A percentile compares a stretch with the other conserved stretches of the same genome.
phyloP scores from a whole-genome alignment of 352 stramenopile species.

The Globisporangium emineosum region DNA sequence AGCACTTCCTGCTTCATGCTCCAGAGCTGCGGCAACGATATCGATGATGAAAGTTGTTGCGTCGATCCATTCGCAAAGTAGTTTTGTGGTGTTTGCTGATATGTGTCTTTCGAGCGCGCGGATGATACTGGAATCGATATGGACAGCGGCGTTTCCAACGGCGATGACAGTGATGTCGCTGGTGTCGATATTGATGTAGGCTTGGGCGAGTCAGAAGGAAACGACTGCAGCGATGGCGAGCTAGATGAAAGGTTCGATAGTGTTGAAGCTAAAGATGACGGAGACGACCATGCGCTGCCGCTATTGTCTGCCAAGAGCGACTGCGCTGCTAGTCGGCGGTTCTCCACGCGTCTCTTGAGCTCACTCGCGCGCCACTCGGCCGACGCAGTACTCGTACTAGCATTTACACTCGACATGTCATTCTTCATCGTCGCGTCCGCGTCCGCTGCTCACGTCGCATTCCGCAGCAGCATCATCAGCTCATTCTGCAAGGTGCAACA shows the following conservation, averaged over 20 bases:
- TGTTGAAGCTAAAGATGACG: not conserved
- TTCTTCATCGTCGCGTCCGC: conserved; percentile 1
- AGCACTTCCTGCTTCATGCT: conserved; percentile 41
- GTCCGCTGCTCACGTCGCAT: not conserved
- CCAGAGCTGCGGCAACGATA: conserved; percentile 36
- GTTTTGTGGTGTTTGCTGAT: not conserved
- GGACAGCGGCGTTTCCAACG: conserved; percentile 1
- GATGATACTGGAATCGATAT: conserved; percentile 7
- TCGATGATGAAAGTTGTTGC: not conserved
- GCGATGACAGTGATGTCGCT: not conserved
- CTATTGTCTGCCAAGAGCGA: conserved; percentile 5
- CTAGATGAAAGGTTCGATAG: not conserved
- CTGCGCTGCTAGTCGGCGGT: conserved; percentile 26
- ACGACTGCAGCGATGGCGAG: not conserved
- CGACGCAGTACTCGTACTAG: not conserved
- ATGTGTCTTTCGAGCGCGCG: not conserved
- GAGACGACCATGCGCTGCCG: not conserved
- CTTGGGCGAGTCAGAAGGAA: not conserved
- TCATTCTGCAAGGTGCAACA: not conserved
- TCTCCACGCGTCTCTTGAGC: conserved; percentile 44
- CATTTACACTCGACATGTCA: not conserved
- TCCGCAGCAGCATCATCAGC: not conserved
- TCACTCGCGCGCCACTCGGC: conserved; percentile 40
- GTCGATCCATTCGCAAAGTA: not conserved
- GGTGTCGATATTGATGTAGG: not conserved